Conservation (phyloP, 345 rosid genomes). For the Eucalyptus sp. region DNA sequence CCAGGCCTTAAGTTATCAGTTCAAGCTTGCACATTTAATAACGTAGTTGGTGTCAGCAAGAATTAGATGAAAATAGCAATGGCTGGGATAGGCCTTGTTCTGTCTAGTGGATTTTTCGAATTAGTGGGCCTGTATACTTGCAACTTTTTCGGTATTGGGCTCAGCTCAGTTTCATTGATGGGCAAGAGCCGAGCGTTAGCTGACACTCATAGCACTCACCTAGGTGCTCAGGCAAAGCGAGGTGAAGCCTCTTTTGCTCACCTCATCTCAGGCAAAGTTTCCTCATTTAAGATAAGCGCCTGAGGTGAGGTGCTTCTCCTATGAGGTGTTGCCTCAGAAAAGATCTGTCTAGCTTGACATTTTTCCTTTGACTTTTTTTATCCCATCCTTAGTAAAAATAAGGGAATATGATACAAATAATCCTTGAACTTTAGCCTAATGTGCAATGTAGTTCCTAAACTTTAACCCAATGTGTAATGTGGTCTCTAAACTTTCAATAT, state of each 20-base stretch:
- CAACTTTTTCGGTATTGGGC: not conserved
- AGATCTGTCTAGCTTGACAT: not conserved
- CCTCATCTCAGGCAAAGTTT: not conserved
- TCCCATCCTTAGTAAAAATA: not conserved
- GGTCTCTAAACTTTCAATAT: too few relatives aligned
- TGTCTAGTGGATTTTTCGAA: not conserved
- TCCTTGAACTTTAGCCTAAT: too few relatives aligned
- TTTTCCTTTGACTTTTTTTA: not conserved
- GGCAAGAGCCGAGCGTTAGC: not conserved
- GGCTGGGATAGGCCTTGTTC: not conserved
- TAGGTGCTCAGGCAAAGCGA: not conserved
- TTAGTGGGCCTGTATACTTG: not conserved
- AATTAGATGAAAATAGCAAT: not conserved
- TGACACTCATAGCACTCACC: not conserved
- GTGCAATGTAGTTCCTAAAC: too few relatives aligned
- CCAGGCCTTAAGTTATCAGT: too few relatives aligned
- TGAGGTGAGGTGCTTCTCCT: not conserved
- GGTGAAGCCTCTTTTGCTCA: not conserved
- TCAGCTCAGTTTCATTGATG: not conserved
- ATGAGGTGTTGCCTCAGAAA: not conserved
- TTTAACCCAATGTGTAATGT: too few relatives aligned
- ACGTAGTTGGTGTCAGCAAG: too few relatives aligned
- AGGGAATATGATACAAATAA: too few relatives aligned
- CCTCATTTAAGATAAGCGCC: not conserved
- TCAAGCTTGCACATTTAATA: not conserved